Evolutionary conservation across 345 rosid species (phyloP).

Genomic region (Heritiera fomes): DNA sequence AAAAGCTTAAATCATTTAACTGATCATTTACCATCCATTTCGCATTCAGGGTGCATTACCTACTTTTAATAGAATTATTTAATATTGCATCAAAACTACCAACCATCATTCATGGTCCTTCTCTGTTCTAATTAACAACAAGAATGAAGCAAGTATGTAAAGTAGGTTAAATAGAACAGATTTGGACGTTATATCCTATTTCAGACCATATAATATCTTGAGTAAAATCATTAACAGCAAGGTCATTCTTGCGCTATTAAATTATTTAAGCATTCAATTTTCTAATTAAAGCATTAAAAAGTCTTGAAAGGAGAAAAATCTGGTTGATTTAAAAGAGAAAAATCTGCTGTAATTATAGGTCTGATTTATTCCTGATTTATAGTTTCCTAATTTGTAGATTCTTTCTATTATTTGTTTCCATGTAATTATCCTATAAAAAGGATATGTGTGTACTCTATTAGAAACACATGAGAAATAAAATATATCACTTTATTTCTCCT

Average conservation of each 20-base stretch:
- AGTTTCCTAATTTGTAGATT: too few relatives aligned
- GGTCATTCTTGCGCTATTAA: background rate
- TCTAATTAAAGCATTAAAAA: background rate
- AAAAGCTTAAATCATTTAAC: background rate
- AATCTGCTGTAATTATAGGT: too few relatives aligned
- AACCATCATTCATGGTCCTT: background rate
- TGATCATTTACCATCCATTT: background rate
- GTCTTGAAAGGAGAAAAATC: too few relatives aligned
- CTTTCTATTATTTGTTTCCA: too few relatives aligned
- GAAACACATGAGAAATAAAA: too few relatives aligned
- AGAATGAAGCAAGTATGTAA: background rate
- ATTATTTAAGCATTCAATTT: background rate
- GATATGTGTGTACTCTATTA: too few relatives aligned
- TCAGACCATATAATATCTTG: background rate
- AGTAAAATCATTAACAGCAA: background rate
- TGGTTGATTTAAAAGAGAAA: too few relatives aligned
- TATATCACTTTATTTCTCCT: too few relatives aligned
- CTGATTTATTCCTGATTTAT: too few relatives aligned
- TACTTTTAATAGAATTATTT: background rate
- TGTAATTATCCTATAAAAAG: too few relatives aligned
- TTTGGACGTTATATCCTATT: background rate
- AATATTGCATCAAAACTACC: background rate
- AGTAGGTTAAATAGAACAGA: background rate
- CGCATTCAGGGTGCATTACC: background rate
- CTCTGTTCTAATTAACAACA: background rate